Base-by-base conservation (phyloP, 2,329 filamentous ascomycete species). In the Penicillium sp. region DNA sequence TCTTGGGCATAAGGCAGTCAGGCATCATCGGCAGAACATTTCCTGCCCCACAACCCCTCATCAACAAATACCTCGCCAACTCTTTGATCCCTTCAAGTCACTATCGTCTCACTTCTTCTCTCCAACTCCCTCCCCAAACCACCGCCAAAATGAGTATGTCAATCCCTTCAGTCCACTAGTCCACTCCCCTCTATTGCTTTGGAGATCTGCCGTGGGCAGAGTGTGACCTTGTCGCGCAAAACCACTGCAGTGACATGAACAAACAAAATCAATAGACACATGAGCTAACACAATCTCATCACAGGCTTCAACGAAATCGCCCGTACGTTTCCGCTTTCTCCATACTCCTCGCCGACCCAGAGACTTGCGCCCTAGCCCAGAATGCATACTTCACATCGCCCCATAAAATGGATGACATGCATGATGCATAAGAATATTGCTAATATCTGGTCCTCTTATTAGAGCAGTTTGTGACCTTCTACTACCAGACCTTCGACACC, bases 401-500 rank as follows among this genome's bases (percentile, higher is more conserved):
- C 18, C 24, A 36, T 49, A 43, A 16, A 32, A 43, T 24, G 51
- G 24, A 29, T 49, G 18, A 24, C 10, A 42, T 34, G 40, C 22
- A 36, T 32, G 11, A 43, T 27, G 38, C 11, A 36, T 13, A 45
- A 48, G 24, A 34, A 44, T 8, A 16, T 21, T 31, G 34, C 40
- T 69, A 47, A 71, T 56, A 9, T 34, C 8, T 51, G 32, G 52
- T 21, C 22, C 39, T 64, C 66, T 54, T 22, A 56, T 68, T 71
- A 97, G 92, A 88, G 75, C 85, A 95, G 78, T 97, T 97, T 77
- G 88, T 93, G 64, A 72, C 87, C 57, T 93, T 88, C 82, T 97
- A 97, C 86, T 97, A 96, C 84, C 81, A 88, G 69, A 87, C 86
- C 56, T 96, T 97, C 77, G 92, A 96, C 74, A 60, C 71, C 58